Percentiles rank a stretch among this genome's conserved stretches.
Evolutionary conservation across 176 grass and related monocot genomes (phyloP).

Genomic region (Aegilops sharonensis): DNA sequence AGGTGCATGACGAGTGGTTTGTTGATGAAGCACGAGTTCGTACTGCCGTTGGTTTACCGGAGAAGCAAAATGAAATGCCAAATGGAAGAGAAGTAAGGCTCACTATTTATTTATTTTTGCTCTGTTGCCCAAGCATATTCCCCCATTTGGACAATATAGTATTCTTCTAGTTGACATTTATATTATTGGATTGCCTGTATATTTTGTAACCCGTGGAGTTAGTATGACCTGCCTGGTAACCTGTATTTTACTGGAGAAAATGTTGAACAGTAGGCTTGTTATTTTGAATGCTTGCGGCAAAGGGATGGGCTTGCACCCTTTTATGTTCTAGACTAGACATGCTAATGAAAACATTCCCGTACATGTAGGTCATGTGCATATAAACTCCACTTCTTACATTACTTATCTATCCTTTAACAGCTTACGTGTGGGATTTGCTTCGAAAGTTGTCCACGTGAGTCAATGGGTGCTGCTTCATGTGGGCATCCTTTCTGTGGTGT

Average conservation of each 20-base stretch:
- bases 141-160: background rate
- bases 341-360: background rate
- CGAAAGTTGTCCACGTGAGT: constrained; percentile 67
- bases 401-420: constrained; percentile 49
- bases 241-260: constrained; percentile 13
- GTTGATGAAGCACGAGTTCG: constrained; percentile 93
- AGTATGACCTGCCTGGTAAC: background rate
- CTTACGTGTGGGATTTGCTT: constrained; percentile 98
- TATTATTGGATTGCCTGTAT: background rate
- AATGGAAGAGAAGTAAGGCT: constrained; percentile 82
- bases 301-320: background rate
- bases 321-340: constrained; percentile 13
- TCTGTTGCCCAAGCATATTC: background rate
- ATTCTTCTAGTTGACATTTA: background rate
- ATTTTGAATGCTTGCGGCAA: constrained; percentile 1
- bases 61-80: constrained; percentile 57
- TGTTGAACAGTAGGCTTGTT: constrained; percentile 24
- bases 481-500: constrained; percentile 89
- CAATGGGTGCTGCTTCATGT: constrained; percentile 75
- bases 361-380: constrained; percentile 14
- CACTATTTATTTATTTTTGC: constrained; percentile 32
- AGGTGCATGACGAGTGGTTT: constrained; percentile 99
- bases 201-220: background rate
- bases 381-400: constrained; percentile 21
- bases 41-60: constrained; percentile 75